Percentiles rank a stretch among this genome's conserved stretches.
Conservation (phyloP, 2,329 filamentous ascomycete species). For the Colletotrichum caudatum region DNA sequence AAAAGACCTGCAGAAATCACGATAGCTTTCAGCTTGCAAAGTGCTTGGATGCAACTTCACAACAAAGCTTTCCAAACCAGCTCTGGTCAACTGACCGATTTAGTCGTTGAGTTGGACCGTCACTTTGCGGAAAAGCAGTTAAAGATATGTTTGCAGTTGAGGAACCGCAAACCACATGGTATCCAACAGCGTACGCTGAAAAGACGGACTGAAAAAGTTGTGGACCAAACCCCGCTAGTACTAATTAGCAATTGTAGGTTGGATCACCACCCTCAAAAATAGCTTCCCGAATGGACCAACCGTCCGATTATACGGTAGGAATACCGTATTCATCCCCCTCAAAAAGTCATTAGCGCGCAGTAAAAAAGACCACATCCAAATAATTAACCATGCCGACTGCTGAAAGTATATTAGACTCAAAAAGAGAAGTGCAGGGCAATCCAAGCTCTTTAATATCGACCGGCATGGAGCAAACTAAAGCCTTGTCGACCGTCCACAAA, state of each 20-base stretch:
- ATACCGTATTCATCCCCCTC: not conserved
- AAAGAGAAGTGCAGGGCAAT: not conserved
- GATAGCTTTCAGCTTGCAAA: not conserved
- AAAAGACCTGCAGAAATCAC: too few relatives aligned
- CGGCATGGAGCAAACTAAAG: conserved; percentile 35
- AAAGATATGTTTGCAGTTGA: not conserved
- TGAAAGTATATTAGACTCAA: conserved; percentile 3
- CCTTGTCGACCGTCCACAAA: conserved; percentile 8
- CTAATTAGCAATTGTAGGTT: not conserved
- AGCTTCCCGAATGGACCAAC: not conserved
- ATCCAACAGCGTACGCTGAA: not conserved
- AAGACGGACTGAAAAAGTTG: not conserved
- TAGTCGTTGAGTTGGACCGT: not conserved
- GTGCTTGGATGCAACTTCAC: not conserved
- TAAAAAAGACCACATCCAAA: not conserved
- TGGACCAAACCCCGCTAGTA: not conserved
- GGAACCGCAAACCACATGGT: not conserved
- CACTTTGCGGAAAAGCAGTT: not conserved
- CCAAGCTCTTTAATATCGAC: not conserved
- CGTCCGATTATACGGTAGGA: not conserved
- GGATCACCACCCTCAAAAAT: not conserved
- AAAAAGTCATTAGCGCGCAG: not conserved
- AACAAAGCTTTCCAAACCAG: not conserved
- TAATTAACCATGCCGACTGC: not conserved
- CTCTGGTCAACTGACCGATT: not conserved